Conservation (phyloP, 495 filamentous ascomycete genomes). For the Hypomontagnella submonticulosa region DNA sequence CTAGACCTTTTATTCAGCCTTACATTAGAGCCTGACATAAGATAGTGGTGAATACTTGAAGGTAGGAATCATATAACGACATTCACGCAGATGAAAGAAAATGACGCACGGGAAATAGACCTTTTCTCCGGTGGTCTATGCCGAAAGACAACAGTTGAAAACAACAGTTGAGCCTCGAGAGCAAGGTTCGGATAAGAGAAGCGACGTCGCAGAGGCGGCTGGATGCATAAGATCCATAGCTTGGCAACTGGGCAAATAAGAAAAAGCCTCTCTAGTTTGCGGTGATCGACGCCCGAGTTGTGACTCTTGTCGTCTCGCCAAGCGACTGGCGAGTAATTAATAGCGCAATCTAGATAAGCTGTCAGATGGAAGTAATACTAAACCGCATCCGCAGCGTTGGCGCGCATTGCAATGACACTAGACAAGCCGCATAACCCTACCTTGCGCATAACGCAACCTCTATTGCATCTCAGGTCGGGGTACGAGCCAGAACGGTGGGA, state of each 20-base stretch:
- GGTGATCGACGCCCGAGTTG: slow-evolving; percentile 26
- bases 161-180: slow-evolving; percentile 18
- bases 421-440: slow-evolving; percentile 23
- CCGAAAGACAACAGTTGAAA: slow-evolving; percentile 22
- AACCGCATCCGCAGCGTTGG: slow-evolving; percentile 35
- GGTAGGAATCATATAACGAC: neutral
- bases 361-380: slow-evolving; percentile 37
- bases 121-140: neutral
- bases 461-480: slow-evolving; percentile 33
- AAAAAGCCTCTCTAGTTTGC: slow-evolving; percentile 34
- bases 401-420: slow-evolving; percentile 34
- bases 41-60: neutral
- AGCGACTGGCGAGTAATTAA: slow-evolving; percentile 45
- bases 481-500: slow-evolving; percentile 26
- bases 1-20: slow-evolving; percentile 24
- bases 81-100: neutral
- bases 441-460: slow-evolving; percentile 25
- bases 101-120: slow-evolving; percentile 7
- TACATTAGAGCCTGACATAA: slow-evolving; percentile 1
- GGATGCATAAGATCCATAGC: slow-evolving; percentile 37
- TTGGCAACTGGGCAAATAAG: slow-evolving; percentile 32
- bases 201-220: slow-evolving; percentile 27
- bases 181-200: slow-evolving; percentile 14
- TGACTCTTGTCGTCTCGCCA: slow-evolving; percentile 34
- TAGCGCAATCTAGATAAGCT: slow-evolving; percentile 47